These are phyloP conservation scores for Eutrema heterophyllum DNA, from an alignment of 345 rosid genomes.

Conservation along the genomic window DNA sequence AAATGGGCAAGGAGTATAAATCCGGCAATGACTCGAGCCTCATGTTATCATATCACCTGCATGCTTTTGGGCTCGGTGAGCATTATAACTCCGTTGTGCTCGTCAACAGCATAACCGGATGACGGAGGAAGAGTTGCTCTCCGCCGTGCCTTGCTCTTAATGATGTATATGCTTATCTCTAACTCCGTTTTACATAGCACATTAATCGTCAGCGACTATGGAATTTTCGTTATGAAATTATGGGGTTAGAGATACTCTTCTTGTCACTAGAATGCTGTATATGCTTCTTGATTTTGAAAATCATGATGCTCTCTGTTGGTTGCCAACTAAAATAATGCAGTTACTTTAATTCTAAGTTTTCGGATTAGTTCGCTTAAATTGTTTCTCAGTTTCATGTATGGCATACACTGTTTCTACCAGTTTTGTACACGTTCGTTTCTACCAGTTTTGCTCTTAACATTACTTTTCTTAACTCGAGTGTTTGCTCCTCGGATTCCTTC, in stretches of 20 bases:
- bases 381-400: too few species aligned
- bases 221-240: not conserved
- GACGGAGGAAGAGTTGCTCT: too few species aligned
- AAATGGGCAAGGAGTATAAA: slow-evolving; percentile 37
- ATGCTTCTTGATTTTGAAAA: not conserved
- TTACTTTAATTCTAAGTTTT: not conserved
- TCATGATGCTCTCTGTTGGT: too few species aligned
- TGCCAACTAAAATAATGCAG: not conserved
- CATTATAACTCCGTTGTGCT: slow-evolving; percentile 47
- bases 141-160: too few species aligned
- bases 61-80: slow-evolving; percentile 57
- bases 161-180: too few species aligned
- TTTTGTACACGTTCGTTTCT: too few species aligned
- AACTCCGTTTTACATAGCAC: too few species aligned
- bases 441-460: too few species aligned
- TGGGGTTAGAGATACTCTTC: not conserved
- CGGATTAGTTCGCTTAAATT: too few species aligned
- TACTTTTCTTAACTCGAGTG: not conserved
- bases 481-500: not conserved
- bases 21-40: slow-evolving; percentile 19
- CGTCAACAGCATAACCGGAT: not conserved
- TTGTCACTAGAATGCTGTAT: not conserved
- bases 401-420: not conserved
- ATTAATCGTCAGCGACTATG: not conserved
- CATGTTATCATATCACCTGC: slow-evolving; percentile 43